Evolutionary conservation across 768 basidiomycete species (phyloP).

Genomic region (Nidularia pulvinata): DNA sequence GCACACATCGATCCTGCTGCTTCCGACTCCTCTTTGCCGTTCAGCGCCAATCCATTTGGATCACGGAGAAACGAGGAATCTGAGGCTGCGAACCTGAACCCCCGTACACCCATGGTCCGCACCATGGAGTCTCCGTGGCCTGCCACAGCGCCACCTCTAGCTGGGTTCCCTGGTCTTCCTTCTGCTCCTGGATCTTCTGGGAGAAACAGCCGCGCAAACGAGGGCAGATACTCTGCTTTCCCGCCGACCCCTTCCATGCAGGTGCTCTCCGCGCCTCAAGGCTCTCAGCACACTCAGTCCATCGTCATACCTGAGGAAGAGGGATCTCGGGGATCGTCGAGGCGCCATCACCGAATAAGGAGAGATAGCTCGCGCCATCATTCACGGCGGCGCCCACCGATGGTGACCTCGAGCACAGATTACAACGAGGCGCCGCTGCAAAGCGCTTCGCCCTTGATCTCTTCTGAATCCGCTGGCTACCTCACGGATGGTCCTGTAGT

Average conservation of each 20-base stretch:
- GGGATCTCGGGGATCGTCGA: neutral
- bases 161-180: no score
- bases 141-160: no score
- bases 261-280: neutral
- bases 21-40: neutral
- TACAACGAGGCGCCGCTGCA: neutral
- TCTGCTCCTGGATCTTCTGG: no score
- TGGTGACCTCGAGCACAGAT: neutral
- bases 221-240: conserved; percentile 3
- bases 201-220: neutral
- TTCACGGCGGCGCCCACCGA: neutral
- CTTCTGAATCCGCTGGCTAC: neutral
- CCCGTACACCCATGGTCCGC: no score
- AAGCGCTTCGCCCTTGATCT: neutral
- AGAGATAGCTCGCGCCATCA: neutral
- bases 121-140: no score
- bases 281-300: neutral
- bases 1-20: neutral
- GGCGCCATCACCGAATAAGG: neutral
- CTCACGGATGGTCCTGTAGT: conserved; percentile 3
- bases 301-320: neutral
- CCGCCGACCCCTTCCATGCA: neutral
- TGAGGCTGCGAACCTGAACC: no score
- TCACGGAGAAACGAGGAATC: no score
- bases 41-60: neutral